Percentiles rank a stretch among this genome's conserved stretches.
Evolutionary conservation across 75 land plant species (phyloP).

Genomic region (Ceratopteris richardii): DNA sequence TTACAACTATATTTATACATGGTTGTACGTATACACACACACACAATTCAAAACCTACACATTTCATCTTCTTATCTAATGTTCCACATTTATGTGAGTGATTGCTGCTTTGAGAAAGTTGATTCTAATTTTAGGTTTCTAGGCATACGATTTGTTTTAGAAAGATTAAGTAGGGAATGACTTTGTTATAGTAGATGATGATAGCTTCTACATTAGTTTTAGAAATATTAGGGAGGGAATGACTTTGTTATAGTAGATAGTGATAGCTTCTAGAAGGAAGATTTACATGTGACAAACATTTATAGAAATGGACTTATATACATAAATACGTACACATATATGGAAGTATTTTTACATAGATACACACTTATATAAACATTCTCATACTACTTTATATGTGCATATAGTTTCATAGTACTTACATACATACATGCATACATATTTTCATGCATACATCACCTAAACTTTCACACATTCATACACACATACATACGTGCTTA

Average conservation of each 20-base stretch:
- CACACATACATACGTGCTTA: neutral
- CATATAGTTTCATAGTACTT: neutral
- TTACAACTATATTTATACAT: neutral
- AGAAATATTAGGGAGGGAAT: no score
- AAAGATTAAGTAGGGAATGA: no score
- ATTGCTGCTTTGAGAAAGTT: no score
- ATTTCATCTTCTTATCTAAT: no score
- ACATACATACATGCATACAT: conserved; percentile 1
- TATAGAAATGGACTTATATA: neutral
- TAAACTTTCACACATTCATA: neutral
- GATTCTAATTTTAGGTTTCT: no score
- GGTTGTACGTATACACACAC: neutral
- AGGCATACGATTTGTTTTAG: no score
- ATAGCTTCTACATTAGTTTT: no score
- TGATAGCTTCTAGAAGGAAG: neutral
- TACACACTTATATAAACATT: neutral
- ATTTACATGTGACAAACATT: neutral
- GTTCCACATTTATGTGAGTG: no score
- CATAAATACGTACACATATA: neutral
- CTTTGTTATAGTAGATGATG: no score
- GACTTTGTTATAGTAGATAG: no score
- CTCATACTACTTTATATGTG: neutral
- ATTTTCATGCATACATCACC: neutral
- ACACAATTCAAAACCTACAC: neutral
- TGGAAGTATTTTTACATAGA: neutral